Evolutionary conservation across 768 basidiomycete genomes (phyloP).

Genomic region (Termitomyces sp.): DNA sequence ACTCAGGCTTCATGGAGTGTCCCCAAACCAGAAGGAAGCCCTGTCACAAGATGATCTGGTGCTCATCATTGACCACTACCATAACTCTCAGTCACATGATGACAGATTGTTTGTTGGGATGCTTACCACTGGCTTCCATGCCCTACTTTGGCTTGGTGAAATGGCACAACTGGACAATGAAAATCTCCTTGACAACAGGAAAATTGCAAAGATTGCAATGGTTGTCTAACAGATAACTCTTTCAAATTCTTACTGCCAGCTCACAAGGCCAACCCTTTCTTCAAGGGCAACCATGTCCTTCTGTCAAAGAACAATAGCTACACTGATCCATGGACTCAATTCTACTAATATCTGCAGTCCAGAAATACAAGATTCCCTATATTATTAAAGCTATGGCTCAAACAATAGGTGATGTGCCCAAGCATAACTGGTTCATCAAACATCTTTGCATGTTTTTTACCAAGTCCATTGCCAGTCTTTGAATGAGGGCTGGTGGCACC

Average conservation of each 20-base stretch:
- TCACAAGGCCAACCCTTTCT: constrained; percentile 20
- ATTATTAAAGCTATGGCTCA: too few species aligned
- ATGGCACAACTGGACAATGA: constrained; percentile 19
- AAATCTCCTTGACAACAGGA: neutral
- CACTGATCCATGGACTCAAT: too few species aligned
- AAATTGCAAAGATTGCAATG: neutral
- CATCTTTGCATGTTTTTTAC: too few species aligned
- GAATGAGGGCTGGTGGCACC: too few species aligned
- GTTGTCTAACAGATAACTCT: neutral
- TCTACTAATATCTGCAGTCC: too few species aligned
- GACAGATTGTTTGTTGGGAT: constrained; percentile 17
- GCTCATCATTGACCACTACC: neutral
- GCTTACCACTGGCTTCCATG: constrained; percentile 19
- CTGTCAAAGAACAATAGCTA: too few species aligned
- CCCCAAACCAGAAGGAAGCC: neutral
- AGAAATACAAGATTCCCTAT: too few species aligned
- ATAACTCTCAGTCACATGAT: neutral
- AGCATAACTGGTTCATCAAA: too few species aligned
- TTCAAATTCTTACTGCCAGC: constrained; percentile 7
- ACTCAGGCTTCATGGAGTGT: neutral
- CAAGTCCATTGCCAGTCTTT: too few species aligned
- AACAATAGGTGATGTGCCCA: too few species aligned
- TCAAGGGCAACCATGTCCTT: constrained; percentile 10
- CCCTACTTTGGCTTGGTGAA: constrained; percentile 26
- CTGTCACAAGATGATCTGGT: neutral